phyloP scores from a whole-genome alignment of 305 asterid species.

The Stenogyne calaminthoides region DNA sequence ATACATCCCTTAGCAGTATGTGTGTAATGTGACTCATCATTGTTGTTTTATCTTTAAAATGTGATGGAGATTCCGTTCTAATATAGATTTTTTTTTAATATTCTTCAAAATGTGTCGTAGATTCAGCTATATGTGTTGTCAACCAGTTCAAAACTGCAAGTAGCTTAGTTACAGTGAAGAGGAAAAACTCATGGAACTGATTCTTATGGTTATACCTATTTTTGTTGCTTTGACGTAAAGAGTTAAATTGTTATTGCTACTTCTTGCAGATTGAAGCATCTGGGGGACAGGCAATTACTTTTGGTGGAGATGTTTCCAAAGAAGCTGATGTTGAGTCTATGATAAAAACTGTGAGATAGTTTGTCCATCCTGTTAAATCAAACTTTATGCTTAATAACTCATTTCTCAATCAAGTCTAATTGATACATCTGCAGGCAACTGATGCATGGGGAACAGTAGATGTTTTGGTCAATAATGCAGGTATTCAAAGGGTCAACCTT shows the following conservation, averaged over 20 bases:
- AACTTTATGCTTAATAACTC: constrained; percentile 20
- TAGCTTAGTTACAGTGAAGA: neutral
- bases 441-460: constrained; percentile 96
- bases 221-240: constrained; percentile 9
- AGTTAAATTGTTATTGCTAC: constrained; percentile 1
- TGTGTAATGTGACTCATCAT: constrained; percentile 1
- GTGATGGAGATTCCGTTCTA: neutral
- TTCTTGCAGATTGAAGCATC: constrained; percentile 73
- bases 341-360: constrained; percentile 78
- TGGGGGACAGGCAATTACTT: constrained; percentile 89
- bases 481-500: constrained; percentile 36
- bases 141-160: constrained; percentile 12
- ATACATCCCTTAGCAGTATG: neutral
- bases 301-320: constrained; percentile 96
- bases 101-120: neutral
- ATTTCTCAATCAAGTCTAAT: constrained; percentile 31
- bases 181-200: neutral
- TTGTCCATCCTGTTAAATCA: constrained; percentile 11
- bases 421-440: constrained; percentile 62
- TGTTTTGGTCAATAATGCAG: constrained; percentile 88
- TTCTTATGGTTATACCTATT: neutral
- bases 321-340: constrained; percentile 87
- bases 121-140: neutral
- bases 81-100: too few relatives aligned
- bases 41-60: neutral